These are phyloP conservation scores for Moricandia moricandioides DNA, from an alignment of 345 rosid genomes.

Conservation along the genomic window DNA sequence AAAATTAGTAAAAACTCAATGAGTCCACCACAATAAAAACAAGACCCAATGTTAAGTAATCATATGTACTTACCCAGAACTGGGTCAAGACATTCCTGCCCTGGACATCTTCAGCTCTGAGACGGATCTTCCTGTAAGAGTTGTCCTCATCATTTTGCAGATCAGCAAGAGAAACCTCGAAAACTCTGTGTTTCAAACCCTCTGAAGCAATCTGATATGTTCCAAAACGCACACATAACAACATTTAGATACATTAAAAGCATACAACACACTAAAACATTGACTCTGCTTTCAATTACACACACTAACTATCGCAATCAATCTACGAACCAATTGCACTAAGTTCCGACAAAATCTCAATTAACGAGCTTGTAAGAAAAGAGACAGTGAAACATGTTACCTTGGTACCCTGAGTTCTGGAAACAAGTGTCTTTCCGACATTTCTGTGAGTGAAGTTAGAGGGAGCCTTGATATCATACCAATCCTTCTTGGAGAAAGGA, in stretches of 20 bases:
- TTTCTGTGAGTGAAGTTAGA: constrained; percentile 57
- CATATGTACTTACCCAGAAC: constrained; percentile 90
- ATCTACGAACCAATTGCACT: neutral
- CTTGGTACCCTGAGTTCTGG: constrained; percentile 97
- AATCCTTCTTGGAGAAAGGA: constrained; percentile 95
- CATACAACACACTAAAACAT: neutral
- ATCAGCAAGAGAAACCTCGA: constrained; percentile 87
- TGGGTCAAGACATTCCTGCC: constrained; percentile 82
- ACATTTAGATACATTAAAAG: neutral
- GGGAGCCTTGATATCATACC: constrained; percentile 97
- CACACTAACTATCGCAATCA: neutral
- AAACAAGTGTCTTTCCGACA: constrained; percentile 88
- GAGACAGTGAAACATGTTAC: constrained; percentile 40
- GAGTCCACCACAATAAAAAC: neutral
- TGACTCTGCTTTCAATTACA: neutral
- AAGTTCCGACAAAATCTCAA: neutral
- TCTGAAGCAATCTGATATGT: constrained; percentile 83
- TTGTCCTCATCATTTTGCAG: constrained; percentile 86
- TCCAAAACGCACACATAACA: neutral
- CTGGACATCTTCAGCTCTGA: constrained; percentile 96
- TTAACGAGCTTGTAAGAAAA: neutral
- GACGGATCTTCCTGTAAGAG: constrained; percentile 81
- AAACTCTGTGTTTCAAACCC: constrained; percentile 87
- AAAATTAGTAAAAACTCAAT: neutral
- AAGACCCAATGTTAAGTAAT: neutral